Conservation (phyloP, 306 rosid genomes). For the Cucumis melo region DNA sequence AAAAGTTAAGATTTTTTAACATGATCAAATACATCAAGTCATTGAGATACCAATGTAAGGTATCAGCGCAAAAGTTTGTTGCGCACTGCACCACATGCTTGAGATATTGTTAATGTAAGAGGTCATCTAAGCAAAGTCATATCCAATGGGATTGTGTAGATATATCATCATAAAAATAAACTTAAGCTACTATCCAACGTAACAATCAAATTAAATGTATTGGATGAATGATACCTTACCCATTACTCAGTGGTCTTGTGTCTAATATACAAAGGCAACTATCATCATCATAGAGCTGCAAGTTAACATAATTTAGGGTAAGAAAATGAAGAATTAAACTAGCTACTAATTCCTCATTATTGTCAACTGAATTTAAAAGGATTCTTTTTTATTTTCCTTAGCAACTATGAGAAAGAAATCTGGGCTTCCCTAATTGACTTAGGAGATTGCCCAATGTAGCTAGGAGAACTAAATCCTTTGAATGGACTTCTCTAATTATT, state of each 20-base stretch:
- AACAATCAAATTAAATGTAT: neutral
- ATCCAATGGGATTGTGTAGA: neutral
- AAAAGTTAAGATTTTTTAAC: neutral
- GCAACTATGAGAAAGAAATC: neutral
- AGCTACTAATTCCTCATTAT: neutral
- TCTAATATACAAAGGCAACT: slow-evolving; percentile 79
- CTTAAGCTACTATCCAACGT: neutral
- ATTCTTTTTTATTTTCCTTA: neutral
- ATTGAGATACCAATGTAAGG: neutral
- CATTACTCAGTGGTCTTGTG: slow-evolving; percentile 70
- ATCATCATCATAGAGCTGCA: slow-evolving; percentile 89
- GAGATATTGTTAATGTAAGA: neutral
- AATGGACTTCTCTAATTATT: too few species aligned
- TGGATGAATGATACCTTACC: slow-evolving; percentile 75
- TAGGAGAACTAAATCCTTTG: too few species aligned
- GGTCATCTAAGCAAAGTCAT: neutral
- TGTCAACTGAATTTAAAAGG: neutral
- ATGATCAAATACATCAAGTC: neutral
- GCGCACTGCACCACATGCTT: neutral
- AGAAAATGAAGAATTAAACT: neutral
- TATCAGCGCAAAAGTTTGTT: neutral
- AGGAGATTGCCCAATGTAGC: neutral
- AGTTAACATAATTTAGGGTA: slow-evolving; percentile 6
- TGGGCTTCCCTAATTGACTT: neutral
- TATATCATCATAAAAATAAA: neutral